These are phyloP conservation scores for Xylariaceae sp. DNA, from an alignment of 2,329 filamentous ascomycete genomes.

Conservation along the genomic window DNA sequence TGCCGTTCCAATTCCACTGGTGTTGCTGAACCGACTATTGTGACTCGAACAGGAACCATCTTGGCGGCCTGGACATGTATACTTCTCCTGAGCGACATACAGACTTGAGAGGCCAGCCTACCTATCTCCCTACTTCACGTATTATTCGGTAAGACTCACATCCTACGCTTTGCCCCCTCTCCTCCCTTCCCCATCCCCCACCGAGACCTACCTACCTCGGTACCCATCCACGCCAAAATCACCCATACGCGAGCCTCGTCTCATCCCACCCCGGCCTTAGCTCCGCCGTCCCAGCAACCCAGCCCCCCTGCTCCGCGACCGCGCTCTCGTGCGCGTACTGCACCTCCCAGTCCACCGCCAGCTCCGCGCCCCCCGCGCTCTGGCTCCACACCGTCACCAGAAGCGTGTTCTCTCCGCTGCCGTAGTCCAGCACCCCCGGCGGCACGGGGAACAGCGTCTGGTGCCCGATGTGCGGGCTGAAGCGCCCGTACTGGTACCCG, in stretches of 20 bases:
- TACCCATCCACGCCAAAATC: no score
- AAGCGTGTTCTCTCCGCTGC: constrained; percentile 48
- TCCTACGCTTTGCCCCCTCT: no score
- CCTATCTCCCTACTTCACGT: no score
- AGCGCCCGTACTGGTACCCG: constrained; percentile 56
- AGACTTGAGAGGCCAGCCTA: no score
- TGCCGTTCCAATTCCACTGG: no score
- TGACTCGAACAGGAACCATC: no score
- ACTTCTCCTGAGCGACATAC: no score
- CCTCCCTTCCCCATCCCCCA: no score
- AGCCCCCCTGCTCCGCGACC: constrained; percentile 42
- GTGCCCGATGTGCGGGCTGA: constrained; percentile 52
- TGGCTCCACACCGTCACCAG: constrained; percentile 54
- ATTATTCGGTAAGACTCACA: no score
- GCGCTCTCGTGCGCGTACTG: constrained; percentile 47
- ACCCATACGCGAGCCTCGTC: constrained; percentile 29
- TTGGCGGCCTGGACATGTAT: no score
- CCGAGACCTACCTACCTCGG: no score
- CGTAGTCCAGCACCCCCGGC: constrained; percentile 49
- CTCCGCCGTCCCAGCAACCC: constrained; percentile 28
- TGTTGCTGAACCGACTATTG: no score
- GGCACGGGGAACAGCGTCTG: constrained; percentile 53
- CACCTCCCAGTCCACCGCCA: constrained; percentile 43
- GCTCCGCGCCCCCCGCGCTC: constrained; percentile 39
- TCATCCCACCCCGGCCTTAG: constrained; percentile 44